Evolutionary conservation across 2,329 filamentous ascomycete genomes (phyloP).

Genomic region (Fusarium kyushuense): DNA sequence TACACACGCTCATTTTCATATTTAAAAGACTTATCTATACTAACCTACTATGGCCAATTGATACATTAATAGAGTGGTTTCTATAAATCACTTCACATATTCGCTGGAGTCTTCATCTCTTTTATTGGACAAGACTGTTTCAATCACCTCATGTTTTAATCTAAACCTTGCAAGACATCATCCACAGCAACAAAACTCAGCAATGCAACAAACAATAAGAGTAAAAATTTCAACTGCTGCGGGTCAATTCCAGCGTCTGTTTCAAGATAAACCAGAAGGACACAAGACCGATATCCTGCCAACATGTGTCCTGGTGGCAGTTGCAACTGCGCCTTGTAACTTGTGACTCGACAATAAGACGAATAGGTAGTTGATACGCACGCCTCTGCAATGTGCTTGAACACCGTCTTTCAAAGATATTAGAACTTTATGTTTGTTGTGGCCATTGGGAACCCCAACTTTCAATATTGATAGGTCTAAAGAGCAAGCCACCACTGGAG

Average conservation of each 20-base stretch:
- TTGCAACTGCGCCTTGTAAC: not conserved
- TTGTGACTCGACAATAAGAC: not conserved
- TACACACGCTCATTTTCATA: not conserved
- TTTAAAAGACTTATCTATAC: too few relatives aligned
- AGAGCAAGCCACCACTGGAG: too few relatives aligned
- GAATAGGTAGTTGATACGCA: not conserved
- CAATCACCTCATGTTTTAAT: too few relatives aligned
- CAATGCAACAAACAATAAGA: slow-evolving; percentile 1
- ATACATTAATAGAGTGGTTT: too few relatives aligned
- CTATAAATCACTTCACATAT: too few relatives aligned
- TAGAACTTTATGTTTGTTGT: not conserved
- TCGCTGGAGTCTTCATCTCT: too few relatives aligned
- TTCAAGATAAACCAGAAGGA: slow-evolving; percentile 9
- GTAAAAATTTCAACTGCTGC: slow-evolving; percentile 19
- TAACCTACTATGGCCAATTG: too few relatives aligned
- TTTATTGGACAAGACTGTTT: too few relatives aligned
- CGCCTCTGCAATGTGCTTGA: not conserved
- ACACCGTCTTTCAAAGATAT: not conserved
- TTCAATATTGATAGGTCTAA: not conserved
- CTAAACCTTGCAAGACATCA: not conserved
- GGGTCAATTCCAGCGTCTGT: slow-evolving; percentile 14
- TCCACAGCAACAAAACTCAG: not conserved
- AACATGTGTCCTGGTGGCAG: not conserved
- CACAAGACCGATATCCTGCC: not conserved
- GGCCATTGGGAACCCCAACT: not conserved